These are phyloP conservation scores for Neurospora sp. DNA, from an alignment of 495 filamentous ascomycete genomes.

Conservation along the genomic window DNA sequence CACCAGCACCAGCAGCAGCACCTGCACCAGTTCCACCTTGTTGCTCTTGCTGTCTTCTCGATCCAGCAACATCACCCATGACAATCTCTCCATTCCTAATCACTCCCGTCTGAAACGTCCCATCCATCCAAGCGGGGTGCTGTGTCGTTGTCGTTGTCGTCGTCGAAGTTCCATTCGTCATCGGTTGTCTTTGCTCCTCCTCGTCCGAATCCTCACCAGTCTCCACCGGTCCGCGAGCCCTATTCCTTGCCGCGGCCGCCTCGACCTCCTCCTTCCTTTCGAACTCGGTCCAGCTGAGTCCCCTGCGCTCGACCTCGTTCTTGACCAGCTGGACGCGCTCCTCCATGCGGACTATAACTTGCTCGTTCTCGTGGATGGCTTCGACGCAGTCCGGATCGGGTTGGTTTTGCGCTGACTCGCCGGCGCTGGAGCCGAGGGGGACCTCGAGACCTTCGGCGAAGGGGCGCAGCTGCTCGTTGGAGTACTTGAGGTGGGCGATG, in stretches of 20 bases:
- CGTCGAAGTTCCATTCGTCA: not conserved
- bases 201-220: not conserved
- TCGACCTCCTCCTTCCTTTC: slow-evolving; percentile 28
- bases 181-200: slow-evolving; percentile 1
- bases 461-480: slow-evolving; percentile 60
- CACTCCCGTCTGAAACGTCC: slow-evolving; percentile 44
- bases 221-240: slow-evolving; percentile 5
- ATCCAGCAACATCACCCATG: slow-evolving; percentile 22
- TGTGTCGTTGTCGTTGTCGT: slow-evolving; percentile 4
- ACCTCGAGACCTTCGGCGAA: slow-evolving; percentile 38
- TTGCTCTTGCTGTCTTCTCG: not conserved
- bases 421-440: slow-evolving; percentile 13
- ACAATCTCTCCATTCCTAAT: slow-evolving; percentile 29
- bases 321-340: slow-evolving; percentile 59
- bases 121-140: slow-evolving; percentile 40
- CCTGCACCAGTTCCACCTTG: not conserved
- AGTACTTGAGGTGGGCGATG: slow-evolving; percentile 70
- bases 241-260: slow-evolving; percentile 7
- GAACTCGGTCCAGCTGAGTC: slow-evolving; percentile 58
- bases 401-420: slow-evolving; percentile 7
- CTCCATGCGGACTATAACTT: slow-evolving; percentile 62
- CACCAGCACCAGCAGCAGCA: slow-evolving; percentile 9
- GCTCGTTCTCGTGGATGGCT: slow-evolving; percentile 65
- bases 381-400: slow-evolving; percentile 58
- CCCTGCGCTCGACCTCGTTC: slow-evolving; percentile 65